These are phyloP conservation scores for Fraxinus angustifolia DNA, from an alignment of 305 asterid genomes.

Conservation along the genomic window DNA sequence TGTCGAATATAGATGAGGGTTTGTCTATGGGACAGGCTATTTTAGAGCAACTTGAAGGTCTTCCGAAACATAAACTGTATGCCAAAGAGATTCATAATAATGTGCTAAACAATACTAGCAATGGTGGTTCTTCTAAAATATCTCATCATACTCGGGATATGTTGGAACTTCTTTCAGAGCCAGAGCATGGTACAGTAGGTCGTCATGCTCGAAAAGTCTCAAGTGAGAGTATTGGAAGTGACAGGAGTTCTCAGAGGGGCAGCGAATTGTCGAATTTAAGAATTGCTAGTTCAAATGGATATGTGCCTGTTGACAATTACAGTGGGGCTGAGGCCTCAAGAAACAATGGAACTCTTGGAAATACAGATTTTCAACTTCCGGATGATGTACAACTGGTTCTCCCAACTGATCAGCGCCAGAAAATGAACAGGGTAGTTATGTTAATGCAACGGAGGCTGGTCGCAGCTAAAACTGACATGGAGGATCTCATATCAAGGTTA, in stretches of 20 bases:
- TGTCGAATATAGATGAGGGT: slow-evolving; percentile 93
- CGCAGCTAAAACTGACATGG: slow-evolving; percentile 94
- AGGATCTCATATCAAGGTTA: slow-evolving; percentile 94
- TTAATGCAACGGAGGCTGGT: slow-evolving; percentile 73
- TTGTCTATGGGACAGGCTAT: slow-evolving; percentile 96
- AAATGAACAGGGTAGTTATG: slow-evolving; percentile 66
- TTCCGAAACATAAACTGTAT: slow-evolving; percentile 58
- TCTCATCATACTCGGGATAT: slow-evolving; percentile 39
- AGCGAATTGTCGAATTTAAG: slow-evolving; percentile 49
- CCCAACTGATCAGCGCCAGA: slow-evolving; percentile 83
- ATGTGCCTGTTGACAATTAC: slow-evolving; percentile 42
- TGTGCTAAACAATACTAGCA: slow-evolving; percentile 36
- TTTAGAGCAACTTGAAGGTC: slow-evolving; percentile 78
- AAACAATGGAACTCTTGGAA: slow-evolving; percentile 36
- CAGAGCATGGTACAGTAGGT: slow-evolving; percentile 34
- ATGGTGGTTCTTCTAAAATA: slow-evolving; percentile 60
- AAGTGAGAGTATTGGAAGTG: slow-evolving; percentile 75
- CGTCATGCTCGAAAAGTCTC: slow-evolving; percentile 66
- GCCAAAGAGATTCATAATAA: slow-evolving; percentile 37
- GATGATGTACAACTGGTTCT: slow-evolving; percentile 65
- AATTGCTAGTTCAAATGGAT: slow-evolving; percentile 48
- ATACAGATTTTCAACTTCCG: slow-evolving; percentile 51
- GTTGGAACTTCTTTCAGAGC: slow-evolving; percentile 33
- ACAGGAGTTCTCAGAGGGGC: slow-evolving; percentile 64
- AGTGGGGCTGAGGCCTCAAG: slow-evolving; percentile 44